Conservation (phyloP, 768 basidiomycete species). For the Cantharellus cinnabarinus region DNA sequence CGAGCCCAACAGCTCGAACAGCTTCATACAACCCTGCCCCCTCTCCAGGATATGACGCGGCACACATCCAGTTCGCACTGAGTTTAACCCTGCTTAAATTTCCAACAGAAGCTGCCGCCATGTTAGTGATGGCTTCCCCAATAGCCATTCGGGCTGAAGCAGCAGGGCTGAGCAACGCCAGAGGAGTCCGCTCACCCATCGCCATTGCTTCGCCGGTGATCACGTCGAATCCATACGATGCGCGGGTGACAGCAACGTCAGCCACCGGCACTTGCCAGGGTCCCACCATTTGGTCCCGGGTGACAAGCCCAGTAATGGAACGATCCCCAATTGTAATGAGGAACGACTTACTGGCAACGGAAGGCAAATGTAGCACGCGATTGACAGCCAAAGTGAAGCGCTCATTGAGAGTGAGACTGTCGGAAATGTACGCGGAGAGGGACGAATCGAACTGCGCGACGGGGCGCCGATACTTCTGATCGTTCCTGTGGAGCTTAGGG, state of each 20-base stretch:
- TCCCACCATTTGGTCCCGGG: slow-evolving; percentile 96
- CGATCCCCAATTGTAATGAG: slow-evolving; percentile 97
- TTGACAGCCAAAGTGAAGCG: slow-evolving; percentile 44
- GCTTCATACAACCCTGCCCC: slow-evolving; percentile 81
- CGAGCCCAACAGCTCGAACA: slow-evolving; percentile 75
- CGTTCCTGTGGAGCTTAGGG: slow-evolving; percentile 70
- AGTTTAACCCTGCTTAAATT: slow-evolving; percentile 63
- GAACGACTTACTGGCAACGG: slow-evolving; percentile 91
- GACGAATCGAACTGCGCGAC: slow-evolving; percentile 46
- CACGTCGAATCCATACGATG: slow-evolving; percentile 81
- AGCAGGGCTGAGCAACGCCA: slow-evolving; percentile 69
- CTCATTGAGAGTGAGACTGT: slow-evolving; percentile 20
- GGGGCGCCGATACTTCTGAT: slow-evolving; percentile 27
- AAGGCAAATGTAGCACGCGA: slow-evolving; percentile 75
- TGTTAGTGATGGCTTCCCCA: slow-evolving; percentile 81
- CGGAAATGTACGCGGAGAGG: slow-evolving; percentile 45
- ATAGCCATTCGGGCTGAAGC: slow-evolving; percentile 95
- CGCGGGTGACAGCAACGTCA: slow-evolving; percentile 90
- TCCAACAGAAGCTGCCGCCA: slow-evolving; percentile 58
- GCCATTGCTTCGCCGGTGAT: slow-evolving; percentile 88
- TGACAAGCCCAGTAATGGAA: slow-evolving; percentile 80
- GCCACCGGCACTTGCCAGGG: slow-evolving; percentile 97
- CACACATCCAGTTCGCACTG: slow-evolving; percentile 99
- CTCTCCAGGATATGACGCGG: slow-evolving; percentile 73
- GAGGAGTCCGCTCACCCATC: slow-evolving; percentile 88